These are phyloP conservation scores for Hyphodiscus sp. DNA, from an alignment of 2,329 filamentous ascomycete species.

Conservation along the genomic window DNA sequence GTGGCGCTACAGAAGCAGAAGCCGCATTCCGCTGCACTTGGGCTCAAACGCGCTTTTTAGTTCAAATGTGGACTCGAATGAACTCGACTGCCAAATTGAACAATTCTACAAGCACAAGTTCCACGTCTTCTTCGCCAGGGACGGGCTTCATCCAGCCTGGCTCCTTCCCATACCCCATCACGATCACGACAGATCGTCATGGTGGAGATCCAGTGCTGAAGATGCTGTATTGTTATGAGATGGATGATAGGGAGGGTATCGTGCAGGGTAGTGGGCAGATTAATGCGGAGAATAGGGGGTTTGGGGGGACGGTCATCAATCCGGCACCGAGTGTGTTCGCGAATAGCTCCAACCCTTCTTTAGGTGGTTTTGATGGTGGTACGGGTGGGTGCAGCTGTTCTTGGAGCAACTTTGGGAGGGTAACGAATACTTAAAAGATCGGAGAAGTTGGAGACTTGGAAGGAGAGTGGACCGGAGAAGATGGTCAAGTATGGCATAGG, in stretches of 20 bases:
- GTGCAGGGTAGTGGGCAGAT: conserved; percentile 37
- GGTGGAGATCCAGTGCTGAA: conserved; percentile 49
- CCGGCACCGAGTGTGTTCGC: conserved; percentile 32
- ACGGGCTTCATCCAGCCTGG: conserved; percentile 38
- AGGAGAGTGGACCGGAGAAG: not conserved
- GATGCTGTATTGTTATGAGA: conserved; percentile 46
- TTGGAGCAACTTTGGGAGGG: conserved; percentile 44
- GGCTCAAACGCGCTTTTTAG: conserved; percentile 54
- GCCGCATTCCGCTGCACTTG: conserved; percentile 52
- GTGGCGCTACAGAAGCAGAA: conserved; percentile 46
- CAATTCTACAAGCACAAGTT: conserved; percentile 14
- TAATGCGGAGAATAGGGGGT: conserved; percentile 43
- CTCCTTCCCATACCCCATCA: conserved; percentile 58
- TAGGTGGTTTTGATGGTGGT: conserved; percentile 58
- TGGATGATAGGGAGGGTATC: conserved; percentile 42
- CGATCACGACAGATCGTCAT: conserved; percentile 55
- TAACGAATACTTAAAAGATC: conserved; percentile 3
- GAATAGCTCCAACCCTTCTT: conserved; percentile 35
- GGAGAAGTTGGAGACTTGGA: not conserved
- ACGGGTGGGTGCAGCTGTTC: conserved; percentile 55
- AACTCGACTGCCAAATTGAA: conserved; percentile 39
- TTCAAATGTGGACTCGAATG: conserved; percentile 58
- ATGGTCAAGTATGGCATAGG: not conserved
- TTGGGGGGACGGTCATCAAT: conserved; percentile 49
- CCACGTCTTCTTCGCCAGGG: conserved; percentile 20